phyloP scores from a whole-genome alignment of 768 basidiomycete genomes.

The Hericium erinaceus region DNA sequence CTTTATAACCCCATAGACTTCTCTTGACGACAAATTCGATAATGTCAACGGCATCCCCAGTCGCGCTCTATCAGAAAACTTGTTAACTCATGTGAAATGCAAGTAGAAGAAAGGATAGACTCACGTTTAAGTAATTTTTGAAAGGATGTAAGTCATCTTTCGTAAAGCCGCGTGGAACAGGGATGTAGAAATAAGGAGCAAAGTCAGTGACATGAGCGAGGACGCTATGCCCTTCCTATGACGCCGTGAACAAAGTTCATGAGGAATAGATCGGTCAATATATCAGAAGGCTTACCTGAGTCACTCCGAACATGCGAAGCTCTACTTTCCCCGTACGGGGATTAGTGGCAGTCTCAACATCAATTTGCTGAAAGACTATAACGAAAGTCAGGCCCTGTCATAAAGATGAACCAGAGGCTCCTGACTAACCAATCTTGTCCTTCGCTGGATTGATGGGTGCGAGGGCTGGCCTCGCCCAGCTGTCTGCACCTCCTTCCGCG shows the following conservation, averaged over 20 bases:
- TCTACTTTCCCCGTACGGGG: slow-evolving; percentile 30
- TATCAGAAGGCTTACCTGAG: slow-evolving; percentile 58
- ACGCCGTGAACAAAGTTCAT: slow-evolving; percentile 20
- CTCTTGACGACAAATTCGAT: slow-evolving; percentile 57
- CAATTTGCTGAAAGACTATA: slow-evolving; percentile 93
- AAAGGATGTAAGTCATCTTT: slow-evolving; percentile 60
- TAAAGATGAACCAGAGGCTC: neutral
- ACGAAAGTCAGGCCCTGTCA: neutral
- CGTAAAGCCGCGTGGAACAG: slow-evolving; percentile 77
- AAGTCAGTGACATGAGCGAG: slow-evolving; percentile 77
- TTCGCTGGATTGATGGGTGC: slow-evolving; percentile 44
- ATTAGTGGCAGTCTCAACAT: slow-evolving; percentile 65
- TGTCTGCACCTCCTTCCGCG: slow-evolving; percentile 70
- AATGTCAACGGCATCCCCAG: slow-evolving; percentile 30
- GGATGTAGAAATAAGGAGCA: slow-evolving; percentile 87
- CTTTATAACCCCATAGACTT: slow-evolving; percentile 82
- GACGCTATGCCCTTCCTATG: slow-evolving; percentile 79
- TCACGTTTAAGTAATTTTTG: slow-evolving; percentile 63
- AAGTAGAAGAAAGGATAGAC: slow-evolving; percentile 17
- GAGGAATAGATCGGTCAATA: slow-evolving; percentile 83
- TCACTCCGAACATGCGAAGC: slow-evolving; percentile 83
- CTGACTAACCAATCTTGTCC: slow-evolving; percentile 56
- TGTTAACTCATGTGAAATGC: neutral
- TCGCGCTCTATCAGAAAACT: neutral
- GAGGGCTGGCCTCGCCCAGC: slow-evolving; percentile 61